Evolutionary conservation across 2,329 filamentous ascomycete species (phyloP), one percentile per base, ranked within the genome.

Genomic region (Arthroderma sp.): DNA sequence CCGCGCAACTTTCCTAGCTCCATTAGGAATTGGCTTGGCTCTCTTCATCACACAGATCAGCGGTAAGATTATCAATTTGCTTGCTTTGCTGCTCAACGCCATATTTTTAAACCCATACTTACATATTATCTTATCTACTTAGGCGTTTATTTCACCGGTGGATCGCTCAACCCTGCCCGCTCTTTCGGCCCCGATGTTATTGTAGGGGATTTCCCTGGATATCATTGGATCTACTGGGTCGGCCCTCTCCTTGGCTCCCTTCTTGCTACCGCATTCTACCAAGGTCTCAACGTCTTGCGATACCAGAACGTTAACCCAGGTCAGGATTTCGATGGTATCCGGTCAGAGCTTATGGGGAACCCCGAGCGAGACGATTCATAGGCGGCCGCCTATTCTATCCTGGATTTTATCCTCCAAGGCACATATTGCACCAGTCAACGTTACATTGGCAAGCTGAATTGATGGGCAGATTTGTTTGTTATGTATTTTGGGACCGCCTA

Each of bases 21-120:
- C 86, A 0, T 72, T 89, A 2, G 85, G 83, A 11, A 87, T 90
- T 63, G 87, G 87, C 0, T 70, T 88, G 1, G 76, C 85, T 0
- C 77, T 89, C 56, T 88, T 89, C 68, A 78, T 88, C 44, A 73
- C 74, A 0, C 76, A 81, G 58, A 61, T 82, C 54, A 70, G 74
- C 2, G 78, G 76, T 69, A 66, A 33, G 65, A 13, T 4, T 61
- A 6, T 25, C 28, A 17, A 15, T 9, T 17, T 28, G 4, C 41
- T 23, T 21, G 2, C 38, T n/a, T 19, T 13, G 35, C 13, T n/a
- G 4, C 15, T n/a, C n/a, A 17, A 41, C n/a, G 11, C 2, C n/a
- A 33, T 39, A 8, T 38, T 21, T 2, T 9, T 2, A 13, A 25
- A 28, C 11, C 19, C 8, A 25, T 28, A 15, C 8, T 25, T 7